Base-by-base conservation (phyloP, 805 yeast species). In the Suhomyces sp. region DNA sequence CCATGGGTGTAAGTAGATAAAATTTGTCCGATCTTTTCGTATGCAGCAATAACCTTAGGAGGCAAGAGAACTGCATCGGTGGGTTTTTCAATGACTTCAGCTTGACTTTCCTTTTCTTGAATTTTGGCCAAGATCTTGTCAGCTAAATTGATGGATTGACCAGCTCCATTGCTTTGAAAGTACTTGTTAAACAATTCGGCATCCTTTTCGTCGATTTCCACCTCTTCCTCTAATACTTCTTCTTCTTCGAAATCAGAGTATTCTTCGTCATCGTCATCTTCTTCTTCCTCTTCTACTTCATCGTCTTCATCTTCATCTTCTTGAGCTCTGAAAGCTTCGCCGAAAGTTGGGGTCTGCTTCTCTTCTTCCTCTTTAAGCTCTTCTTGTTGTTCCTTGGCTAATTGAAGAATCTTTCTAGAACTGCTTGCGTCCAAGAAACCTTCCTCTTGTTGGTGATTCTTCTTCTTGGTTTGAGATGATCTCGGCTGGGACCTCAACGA, bases 1-100 rank as follows among this genome's bases (percentile, higher is more conserved):
- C 99, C 99, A 63, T 94, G 96, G 39, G 92, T 87, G 83, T 96
- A 94, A 4, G 96, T 84, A 19, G 90, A 80, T 53, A 94, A 76
- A 48, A 93, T 85, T 59, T 84, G 85, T 7, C 98, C 98, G 44
- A 94, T 93, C 64, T 89, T 89, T 46, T 89, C 86, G 67, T 93
- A 94, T 1, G 97, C 98, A 57, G 88, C 91, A 62, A 94, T 91
- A 51, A 94, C 98, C 67, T 94, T 92, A 52, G 97, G 97, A 6
- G 99, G 99, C 53, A 94, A 78, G 60, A 87, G 78, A 3, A 93
- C 97, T 48, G 86, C 89, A 60, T 89, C 93, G 19, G 66, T 73
- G 13, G 78, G 82, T 67, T 73, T 77, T 59, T 66, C 68, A 21
- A 53, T 48, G 44, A 63, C 60, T 37, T 50, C 55, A 50, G 62